Conservation (phyloP, 2,329 filamentous ascomycete species). For the Trichoderma lentiforme region DNA sequence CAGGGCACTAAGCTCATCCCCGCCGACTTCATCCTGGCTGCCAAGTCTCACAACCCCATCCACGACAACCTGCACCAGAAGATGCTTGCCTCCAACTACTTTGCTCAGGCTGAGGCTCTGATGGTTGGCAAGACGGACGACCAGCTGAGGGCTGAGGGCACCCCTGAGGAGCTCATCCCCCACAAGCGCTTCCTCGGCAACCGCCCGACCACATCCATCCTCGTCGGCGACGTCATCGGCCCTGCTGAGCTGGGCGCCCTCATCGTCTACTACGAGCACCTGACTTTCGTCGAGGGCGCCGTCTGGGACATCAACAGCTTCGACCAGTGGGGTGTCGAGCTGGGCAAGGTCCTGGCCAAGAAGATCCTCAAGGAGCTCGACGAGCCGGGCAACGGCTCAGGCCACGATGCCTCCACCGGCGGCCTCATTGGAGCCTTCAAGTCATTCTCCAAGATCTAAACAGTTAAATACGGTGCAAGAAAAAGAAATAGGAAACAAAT, state of each 20-base stretch:
- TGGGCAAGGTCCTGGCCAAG: conserved; percentile 95
- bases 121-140: conserved; percentile 89
- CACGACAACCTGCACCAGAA: conserved; percentile 92
- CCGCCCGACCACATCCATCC: conserved; percentile 91
- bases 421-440: conserved; percentile 92
- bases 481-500: background rate
- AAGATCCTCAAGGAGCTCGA: conserved; percentile 86
- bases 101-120: conserved; percentile 81
- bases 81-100: conserved; percentile 91
- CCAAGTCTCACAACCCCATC: conserved; percentile 94
- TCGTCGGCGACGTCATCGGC: conserved; percentile 86
- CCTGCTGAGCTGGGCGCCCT: conserved; percentile 89
- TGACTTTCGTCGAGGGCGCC: conserved; percentile 95
- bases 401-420: conserved; percentile 84
- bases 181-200: conserved; percentile 99
- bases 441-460: conserved; percentile 58
- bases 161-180: conserved; percentile 73
- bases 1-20: conserved; percentile 99
- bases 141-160: conserved; percentile 72
- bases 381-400: conserved; percentile 63
- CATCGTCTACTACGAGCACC: conserved; percentile 98
- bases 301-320: conserved; percentile 99
- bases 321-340: conserved; percentile 98
- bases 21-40: conserved; percentile 94
- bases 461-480: background rate